Percentiles rank a stretch among this genome's conserved stretches.
Evolutionary conservation across 805 yeast species (phyloP).

Genomic region (Pichia kluyveri): DNA sequence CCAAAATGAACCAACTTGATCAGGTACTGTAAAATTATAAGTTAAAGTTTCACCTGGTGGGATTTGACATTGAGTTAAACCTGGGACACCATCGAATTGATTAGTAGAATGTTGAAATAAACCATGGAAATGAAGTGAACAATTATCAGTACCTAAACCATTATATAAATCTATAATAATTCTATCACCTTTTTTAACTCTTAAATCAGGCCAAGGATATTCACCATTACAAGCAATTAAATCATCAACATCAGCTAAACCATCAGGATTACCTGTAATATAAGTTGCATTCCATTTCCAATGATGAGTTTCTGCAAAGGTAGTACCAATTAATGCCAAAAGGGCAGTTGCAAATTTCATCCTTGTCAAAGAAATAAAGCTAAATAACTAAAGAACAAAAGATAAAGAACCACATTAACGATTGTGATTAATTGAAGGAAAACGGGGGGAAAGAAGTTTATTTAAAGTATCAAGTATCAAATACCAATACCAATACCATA

Average conservation of each 20-base stretch:
- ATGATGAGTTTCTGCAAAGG: conserved; percentile 35
- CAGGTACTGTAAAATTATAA: conserved; percentile 81
- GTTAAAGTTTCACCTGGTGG: conserved; percentile 61
- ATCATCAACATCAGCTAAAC: conserved; percentile 29
- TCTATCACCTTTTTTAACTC: conserved; percentile 72
- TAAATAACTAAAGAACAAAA: neutral
- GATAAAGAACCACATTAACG: neutral
- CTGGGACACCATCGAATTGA: conserved; percentile 87
- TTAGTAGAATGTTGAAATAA: conserved; percentile 67
- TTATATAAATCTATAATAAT: conserved; percentile 66
- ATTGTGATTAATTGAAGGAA: no score
- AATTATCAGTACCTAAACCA: conserved; percentile 58
- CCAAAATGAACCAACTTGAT: conserved; percentile 90
- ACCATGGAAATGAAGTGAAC: conserved; percentile 91
- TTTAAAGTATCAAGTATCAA: no score
- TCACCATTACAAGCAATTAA: conserved; percentile 43
- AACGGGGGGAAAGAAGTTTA: no score
- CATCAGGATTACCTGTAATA: conserved; percentile 56
- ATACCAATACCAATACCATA: neutral
- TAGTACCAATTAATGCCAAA: neutral
- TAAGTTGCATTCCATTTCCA: conserved; percentile 59
- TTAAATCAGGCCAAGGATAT: conserved; percentile 82
- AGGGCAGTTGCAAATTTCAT: neutral
- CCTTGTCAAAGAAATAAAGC: neutral
- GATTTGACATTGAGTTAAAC: conserved; percentile 85